A percentile compares a stretch with the other conserved stretches of the same genome.
Conservation (phyloP, 257 asterid genomes). For the Ligustrum vulgare region DNA sequence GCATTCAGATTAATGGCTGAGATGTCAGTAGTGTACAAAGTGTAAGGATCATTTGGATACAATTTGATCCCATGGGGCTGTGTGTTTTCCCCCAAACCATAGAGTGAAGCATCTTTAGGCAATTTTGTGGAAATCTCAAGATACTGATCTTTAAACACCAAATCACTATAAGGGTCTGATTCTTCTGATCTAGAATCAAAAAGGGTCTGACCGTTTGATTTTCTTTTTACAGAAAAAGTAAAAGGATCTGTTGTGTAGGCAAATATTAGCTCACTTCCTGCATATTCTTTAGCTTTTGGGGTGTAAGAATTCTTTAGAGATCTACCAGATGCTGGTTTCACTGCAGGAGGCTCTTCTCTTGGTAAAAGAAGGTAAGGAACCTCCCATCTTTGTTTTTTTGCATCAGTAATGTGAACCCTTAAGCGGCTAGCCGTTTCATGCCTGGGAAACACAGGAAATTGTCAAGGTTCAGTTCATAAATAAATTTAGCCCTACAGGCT, state of each 20-base stretch:
- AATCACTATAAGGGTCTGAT: constrained; percentile 45
- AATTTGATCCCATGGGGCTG: constrained; percentile 88
- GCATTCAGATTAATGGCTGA: constrained; percentile 82
- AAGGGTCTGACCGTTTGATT: constrained; percentile 74
- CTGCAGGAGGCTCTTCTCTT: constrained; percentile 54
- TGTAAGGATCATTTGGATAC: constrained; percentile 71
- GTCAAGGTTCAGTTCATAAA: neutral
- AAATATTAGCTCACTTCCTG: constrained; percentile 65
- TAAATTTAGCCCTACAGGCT: neutral
- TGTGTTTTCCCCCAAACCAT: constrained; percentile 86
- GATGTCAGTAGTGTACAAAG: constrained; percentile 71
- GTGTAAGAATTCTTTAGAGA: constrained; percentile 35
- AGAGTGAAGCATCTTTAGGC: constrained; percentile 76
- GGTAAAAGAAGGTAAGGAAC: constrained; percentile 83
- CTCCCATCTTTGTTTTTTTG: constrained; percentile 83
- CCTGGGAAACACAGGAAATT: constrained; percentile 30
- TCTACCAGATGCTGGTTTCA: constrained; percentile 30
- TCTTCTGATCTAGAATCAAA: constrained; percentile 57
- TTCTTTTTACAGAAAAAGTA: constrained; percentile 64
- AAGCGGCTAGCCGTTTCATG: constrained; percentile 76
- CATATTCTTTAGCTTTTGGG: constrained; percentile 34
- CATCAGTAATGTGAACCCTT: constrained; percentile 89
- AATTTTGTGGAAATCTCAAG: constrained; percentile 79
- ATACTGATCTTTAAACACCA: constrained; percentile 94
- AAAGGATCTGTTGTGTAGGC: constrained; percentile 72